Evolutionary conservation across 2,329 filamentous ascomycete species (phyloP), one percentile per base, ranked within the genome.

Genomic region (Trichoderma sp.): DNA sequence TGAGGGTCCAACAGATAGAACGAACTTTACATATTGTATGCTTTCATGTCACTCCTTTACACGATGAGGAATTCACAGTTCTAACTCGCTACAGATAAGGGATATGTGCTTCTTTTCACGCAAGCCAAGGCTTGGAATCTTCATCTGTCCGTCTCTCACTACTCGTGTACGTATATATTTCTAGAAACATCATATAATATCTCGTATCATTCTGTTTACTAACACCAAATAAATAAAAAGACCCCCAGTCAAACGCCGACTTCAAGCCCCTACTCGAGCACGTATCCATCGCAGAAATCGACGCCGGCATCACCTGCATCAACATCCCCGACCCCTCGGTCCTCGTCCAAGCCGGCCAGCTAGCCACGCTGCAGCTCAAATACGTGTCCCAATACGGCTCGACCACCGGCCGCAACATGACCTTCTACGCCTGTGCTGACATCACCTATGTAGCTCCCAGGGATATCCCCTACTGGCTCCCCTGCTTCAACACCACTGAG

Each of bases 361-460:
- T 82, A 67, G 83, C 83, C 19, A 85, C 83, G 7, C 76, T 84
- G 25, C 83, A 84, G 71, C 77, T 85, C 70, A 79, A 80, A 68
- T 85, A 84, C 75, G 78, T 76, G 63, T 78, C 82, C 61, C 77
- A 81, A 70, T 83, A 80, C 71, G 75, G 81, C 70, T 78, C 76
- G 19, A 78, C 78, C 4, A 75, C 79, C 34, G 79, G 80, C n/a
- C n/a, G n/a, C 69, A 77, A 83, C 52, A 2, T 1, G 70, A 82
- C 80, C 22, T 83, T 83, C 73, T 85, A 83, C 67, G 81, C 83
- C 35, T 84, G 83, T 70, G 80, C 83, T 34, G 83, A 85, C 75
- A 81, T 85, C 67, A 79, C 75, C 27, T 82, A 13, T 19, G 42
- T 45, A 4, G 10, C 9, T 5, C n/a, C 42, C n/a, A 10, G 10